Evolutionary conservation across 208 protist species (phyloP).

Genomic region (Acanthamoeba castellanii): DNA sequence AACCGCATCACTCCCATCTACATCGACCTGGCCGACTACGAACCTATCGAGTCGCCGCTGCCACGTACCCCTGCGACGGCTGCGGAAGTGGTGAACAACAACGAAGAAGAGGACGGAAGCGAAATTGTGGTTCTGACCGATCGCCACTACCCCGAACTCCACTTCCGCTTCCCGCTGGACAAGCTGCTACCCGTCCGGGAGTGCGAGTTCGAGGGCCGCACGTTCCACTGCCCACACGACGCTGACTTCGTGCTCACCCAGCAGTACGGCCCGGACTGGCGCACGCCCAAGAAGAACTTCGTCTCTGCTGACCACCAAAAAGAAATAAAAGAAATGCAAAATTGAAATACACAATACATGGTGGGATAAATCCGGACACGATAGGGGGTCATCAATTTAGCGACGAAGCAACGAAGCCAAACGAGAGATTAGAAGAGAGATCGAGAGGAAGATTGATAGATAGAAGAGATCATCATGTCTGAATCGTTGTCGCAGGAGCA

Average conservation of each 20-base stretch:
- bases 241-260: slow-evolving; percentile 30
- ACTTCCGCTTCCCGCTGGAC: neutral
- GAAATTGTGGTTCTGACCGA: neutral
- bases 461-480: slow-evolving; percentile 14
- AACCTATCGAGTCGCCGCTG: neutral
- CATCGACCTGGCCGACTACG: slow-evolving; percentile 48
- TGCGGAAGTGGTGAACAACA: neutral
- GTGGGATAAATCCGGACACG: neutral
- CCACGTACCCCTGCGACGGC: too few species aligned
- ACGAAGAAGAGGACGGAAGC: neutral
- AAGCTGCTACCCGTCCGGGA: neutral
- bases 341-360: too few species aligned
- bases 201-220: slow-evolving; percentile 31
- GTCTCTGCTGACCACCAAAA: neutral
- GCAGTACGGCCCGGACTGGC: slow-evolving; percentile 15
- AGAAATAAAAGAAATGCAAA: neutral
- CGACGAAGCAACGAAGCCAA: neutral
- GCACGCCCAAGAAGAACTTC: neutral
- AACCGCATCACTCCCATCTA: slow-evolving; percentile 2
- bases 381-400: neutral
- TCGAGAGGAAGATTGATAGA: neutral
- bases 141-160: neutral
- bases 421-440: neutral
- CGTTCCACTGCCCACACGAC: slow-evolving; percentile 18
- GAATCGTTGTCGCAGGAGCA: slow-evolving; percentile 61